These are phyloP conservation scores for Penicillium lividum DNA, from an alignment of 495 filamentous ascomycete genomes.

Conservation along the genomic window DNA sequence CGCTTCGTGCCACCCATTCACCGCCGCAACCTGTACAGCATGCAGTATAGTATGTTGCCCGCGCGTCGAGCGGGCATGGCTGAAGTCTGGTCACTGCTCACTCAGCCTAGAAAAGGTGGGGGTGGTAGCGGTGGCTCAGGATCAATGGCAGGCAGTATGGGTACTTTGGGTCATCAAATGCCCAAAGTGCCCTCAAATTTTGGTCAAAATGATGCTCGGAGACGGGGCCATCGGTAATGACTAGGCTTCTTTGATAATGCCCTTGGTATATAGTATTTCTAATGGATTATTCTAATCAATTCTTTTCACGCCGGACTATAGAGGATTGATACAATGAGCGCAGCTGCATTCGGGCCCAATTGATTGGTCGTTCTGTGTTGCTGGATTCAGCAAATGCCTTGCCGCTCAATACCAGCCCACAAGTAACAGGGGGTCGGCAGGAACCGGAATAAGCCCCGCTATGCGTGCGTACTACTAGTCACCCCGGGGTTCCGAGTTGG, in stretches of 20 bases:
- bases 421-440: no score
- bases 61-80: constrained; percentile 72
- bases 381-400: no score
- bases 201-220: constrained; percentile 37
- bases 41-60: constrained; percentile 98
- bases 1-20: constrained; percentile 91
- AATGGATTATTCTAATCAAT: constrained; percentile 4
- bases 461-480: no score
- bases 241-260: constrained; percentile 14
- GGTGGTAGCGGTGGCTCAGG: constrained; percentile 29
- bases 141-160: constrained; percentile 33
- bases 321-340: no score
- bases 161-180: constrained; percentile 29
- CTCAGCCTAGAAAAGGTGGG: constrained; percentile 46
- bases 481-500: no score
- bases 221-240: constrained; percentile 42
- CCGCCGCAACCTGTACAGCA: constrained; percentile 88
- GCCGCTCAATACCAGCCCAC: no score
- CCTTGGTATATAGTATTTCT: constrained; percentile 4
- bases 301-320: not conserved
- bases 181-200: constrained; percentile 39
- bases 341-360: no score
- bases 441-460: no score
- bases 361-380: no score
- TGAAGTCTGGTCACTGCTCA: constrained; percentile 84